Percentiles rank a stretch among this genome's conserved stretches.
These are phyloP conservation scores for Rhodotorula babjevae DNA, from an alignment of 768 basidiomycete genomes.

Conservation along the genomic window DNA sequence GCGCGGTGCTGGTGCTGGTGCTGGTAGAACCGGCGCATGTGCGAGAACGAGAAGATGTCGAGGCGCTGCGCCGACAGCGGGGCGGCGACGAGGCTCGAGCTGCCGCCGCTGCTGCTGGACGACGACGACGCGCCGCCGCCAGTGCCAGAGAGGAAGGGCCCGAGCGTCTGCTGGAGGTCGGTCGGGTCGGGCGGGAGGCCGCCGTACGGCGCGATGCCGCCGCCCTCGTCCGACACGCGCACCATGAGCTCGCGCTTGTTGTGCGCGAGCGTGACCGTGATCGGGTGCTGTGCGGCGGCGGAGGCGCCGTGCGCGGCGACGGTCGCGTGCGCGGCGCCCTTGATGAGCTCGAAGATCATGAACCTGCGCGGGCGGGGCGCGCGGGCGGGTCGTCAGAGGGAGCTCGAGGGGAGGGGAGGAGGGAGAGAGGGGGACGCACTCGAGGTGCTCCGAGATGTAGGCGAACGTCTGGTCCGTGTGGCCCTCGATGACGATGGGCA, in stretches of 20 bases:
- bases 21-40: conserved; percentile 50
- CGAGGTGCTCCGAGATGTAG: conserved; percentile 76
- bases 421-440: conserved; percentile 52
- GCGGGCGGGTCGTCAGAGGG: not conserved
- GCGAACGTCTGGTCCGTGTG: conserved; percentile 66
- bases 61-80: conserved; percentile 43
- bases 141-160: not conserved
- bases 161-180: conserved; percentile 8
- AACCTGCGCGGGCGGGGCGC: conserved; percentile 50
- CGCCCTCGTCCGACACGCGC: conserved; percentile 80
- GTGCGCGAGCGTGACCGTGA: conserved; percentile 69
- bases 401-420: too few species aligned
- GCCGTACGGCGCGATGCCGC: conserved; percentile 56
- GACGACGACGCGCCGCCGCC: too few species aligned
- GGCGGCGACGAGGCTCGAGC: not conserved
- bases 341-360: conserved; percentile 80
- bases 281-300: conserved; percentile 51
- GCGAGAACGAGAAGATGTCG: conserved; percentile 81
- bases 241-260: conserved; percentile 69
- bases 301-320: conserved; percentile 50
- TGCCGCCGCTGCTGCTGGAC: not conserved
- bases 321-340: conserved; percentile 53
- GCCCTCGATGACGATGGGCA: conserved; percentile 70
- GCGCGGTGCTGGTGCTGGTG: conserved; percentile 9
- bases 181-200: conserved; percentile 54